These are phyloP conservation scores for Rickenella mellea DNA, from an alignment of 768 basidiomycete species.

Conservation along the genomic window DNA sequence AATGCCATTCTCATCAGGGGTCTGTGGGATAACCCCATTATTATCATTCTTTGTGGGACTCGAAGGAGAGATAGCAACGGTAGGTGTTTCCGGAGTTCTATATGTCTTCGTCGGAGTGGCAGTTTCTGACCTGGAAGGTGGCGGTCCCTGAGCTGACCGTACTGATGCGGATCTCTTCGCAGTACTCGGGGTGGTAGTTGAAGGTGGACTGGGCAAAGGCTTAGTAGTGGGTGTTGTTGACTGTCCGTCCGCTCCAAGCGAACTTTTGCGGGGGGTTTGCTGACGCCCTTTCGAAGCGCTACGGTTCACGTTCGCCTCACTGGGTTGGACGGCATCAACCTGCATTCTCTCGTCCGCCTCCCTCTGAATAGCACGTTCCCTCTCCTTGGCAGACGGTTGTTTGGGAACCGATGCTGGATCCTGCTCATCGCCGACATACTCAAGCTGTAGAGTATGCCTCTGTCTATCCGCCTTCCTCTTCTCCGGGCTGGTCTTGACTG, in stretches of 20 bases:
- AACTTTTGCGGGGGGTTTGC: constrained; percentile 1
- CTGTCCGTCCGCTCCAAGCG: neutral
- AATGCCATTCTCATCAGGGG: neutral
- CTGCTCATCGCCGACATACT: constrained; percentile 66
- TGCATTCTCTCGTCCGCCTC: too few relatives aligned
- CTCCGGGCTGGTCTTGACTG: constrained; percentile 32
- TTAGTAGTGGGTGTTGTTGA: neutral
- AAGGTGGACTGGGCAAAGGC: neutral
- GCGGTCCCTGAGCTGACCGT: too few relatives aligned
- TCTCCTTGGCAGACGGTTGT: constrained; percentile 7
- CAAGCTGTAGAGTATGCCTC: constrained; percentile 93
- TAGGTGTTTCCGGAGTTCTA: constrained; percentile 16
- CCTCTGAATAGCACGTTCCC: constrained; percentile 6
- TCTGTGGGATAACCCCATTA: neutral
- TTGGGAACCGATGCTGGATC: constrained; percentile 11
- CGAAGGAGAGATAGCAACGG: constrained; percentile 29
- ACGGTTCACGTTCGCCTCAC: constrained; percentile 20
- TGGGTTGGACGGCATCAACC: constrained; percentile 22
- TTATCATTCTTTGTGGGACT: constrained; percentile 23
- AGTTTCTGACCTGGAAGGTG: constrained; percentile 5
- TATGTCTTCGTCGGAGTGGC: neutral
- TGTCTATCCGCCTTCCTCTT: constrained; percentile 46
- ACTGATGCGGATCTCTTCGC: too few relatives aligned
- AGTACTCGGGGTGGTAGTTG: neutral
- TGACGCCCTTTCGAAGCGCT: constrained; percentile 10